Base-by-base conservation (phyloP, 495 filamentous ascomycete species). In the Podospora tetraspora region DNA sequence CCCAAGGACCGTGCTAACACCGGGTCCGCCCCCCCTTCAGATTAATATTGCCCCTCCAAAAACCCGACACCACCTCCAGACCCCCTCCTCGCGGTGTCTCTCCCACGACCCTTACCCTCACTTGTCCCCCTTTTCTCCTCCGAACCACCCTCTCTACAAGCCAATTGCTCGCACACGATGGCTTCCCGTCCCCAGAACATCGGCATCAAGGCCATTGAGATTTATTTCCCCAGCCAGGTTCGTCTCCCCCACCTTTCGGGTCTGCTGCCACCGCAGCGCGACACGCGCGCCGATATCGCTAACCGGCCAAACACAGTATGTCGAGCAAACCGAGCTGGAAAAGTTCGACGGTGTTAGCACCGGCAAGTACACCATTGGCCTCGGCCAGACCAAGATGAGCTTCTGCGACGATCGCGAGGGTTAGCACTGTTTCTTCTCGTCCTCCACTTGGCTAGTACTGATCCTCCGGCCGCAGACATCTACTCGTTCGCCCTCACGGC, bases 401-500 rank as follows among this genome's bases (percentile, higher is more conserved):
- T 99, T 99, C 85, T 98, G 96, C 79, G 95, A 99, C 85, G 95
- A 99, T 81, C 87, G 93, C 75, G 95, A 99, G 86, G 94, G 94
- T 97, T 82, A 82, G 84, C 82, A 59, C 6, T 63, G 29, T 32
- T 19, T 43, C 7, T 30, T 73, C 7, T 30, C 72, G 64, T 22
- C 58, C 27, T 32, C 23, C 57, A 16, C 57, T 62, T 60, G 66
- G 57, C 59, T 62, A 61, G 69, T 62, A 71, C 76, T 76, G 68
- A 75, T 71, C n/a, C 24, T 32, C 70, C 61, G 67, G 29, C 21
- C 73, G 29, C 21, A 98, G 95, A 99, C 79, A 99, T 99, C 86
- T 99, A 99, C 88, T 99, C 95, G 22, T 86, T 99, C 78, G 83
- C 92, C 77, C 87, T 99, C 70, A 99, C 95, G 66, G 92, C 89